These are phyloP conservation scores for Glycine latifolia DNA, from an alignment of 306 rosid genomes.

Conservation along the genomic window DNA sequence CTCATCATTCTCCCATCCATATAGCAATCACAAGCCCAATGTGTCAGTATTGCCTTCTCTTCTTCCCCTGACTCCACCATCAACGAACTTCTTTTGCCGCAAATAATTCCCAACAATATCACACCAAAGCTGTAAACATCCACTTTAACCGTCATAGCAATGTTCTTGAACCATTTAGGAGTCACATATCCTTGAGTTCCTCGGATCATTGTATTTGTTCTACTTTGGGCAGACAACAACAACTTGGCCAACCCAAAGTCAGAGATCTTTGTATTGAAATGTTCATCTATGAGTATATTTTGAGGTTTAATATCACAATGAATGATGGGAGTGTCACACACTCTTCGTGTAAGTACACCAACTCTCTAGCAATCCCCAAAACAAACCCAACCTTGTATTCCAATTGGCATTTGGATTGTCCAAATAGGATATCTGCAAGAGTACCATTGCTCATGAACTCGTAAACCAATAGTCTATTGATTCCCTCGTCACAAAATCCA, in stretches of 20 bases:
- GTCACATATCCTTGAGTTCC: slow-evolving; percentile 62
- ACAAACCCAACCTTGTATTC: slow-evolving; percentile 49
- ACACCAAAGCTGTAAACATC: slow-evolving; percentile 59
- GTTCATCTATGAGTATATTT: slow-evolving; percentile 51
- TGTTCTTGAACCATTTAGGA: slow-evolving; percentile 62
- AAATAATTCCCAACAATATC: slow-evolving; percentile 53
- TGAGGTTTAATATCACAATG: slow-evolving; percentile 62
- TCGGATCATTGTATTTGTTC: slow-evolving; percentile 50
- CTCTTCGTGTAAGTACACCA: slow-evolving; percentile 58
- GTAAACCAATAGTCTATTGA: slow-evolving; percentile 50
- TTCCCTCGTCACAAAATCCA: slow-evolving; percentile 58
- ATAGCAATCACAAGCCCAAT: slow-evolving; percentile 60
- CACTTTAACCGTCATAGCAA: slow-evolving; percentile 53
- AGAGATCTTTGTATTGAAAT: slow-evolving; percentile 47
- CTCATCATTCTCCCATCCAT: slow-evolving; percentile 43
- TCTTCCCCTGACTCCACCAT: slow-evolving; percentile 40
- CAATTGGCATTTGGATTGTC: slow-evolving; percentile 48
- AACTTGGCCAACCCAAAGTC: slow-evolving; percentile 59
- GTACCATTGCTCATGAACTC: slow-evolving; percentile 57
- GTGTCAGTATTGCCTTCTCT: slow-evolving; percentile 45
- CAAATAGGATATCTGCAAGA: slow-evolving; percentile 48
- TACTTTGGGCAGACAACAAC: slow-evolving; percentile 46
- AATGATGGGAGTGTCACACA: slow-evolving; percentile 56
- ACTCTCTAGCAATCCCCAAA: slow-evolving; percentile 54
- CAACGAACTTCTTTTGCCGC: slow-evolving; percentile 51